Evolutionary conservation across 2,329 filamentous ascomycete genomes (phyloP).

Genomic region (Diaporthe vaccinii): DNA sequence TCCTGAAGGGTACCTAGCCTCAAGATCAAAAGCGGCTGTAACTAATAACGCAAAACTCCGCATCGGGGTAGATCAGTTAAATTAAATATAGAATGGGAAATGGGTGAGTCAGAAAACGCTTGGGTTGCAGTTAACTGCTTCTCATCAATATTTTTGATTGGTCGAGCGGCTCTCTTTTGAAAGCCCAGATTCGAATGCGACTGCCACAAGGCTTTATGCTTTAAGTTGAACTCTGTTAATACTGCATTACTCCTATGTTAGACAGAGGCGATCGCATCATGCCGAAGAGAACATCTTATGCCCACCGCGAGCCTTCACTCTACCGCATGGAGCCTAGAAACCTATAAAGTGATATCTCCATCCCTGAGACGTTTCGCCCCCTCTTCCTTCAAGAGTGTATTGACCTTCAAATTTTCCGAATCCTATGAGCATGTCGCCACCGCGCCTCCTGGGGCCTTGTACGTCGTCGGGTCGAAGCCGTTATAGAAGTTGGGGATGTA

Average conservation of each 20-base stretch:
- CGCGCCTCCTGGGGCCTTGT: slow-evolving; percentile 35
- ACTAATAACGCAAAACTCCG: background rate
- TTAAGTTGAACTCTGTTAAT: background rate
- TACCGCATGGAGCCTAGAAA: background rate
- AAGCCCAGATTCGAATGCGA: background rate
- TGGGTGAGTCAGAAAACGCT: background rate
- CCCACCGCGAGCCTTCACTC: too few relatives aligned
- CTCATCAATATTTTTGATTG: too few relatives aligned
- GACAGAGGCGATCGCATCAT: background rate
- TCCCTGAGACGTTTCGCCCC: too few relatives aligned
- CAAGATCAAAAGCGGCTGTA: background rate
- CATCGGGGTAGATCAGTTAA: background rate
- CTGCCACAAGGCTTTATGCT: background rate
- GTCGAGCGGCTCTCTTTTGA: too few relatives aligned
- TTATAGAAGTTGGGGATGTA: slow-evolving; percentile 56
- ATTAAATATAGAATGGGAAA: background rate
- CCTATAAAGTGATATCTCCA: background rate
- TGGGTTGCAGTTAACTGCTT: too few relatives aligned
- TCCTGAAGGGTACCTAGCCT: background rate
- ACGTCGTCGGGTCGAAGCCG: slow-evolving; percentile 55
- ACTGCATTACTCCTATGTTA: background rate
- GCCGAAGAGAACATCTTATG: background rate
- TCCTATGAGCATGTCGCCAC: slow-evolving; percentile 35
- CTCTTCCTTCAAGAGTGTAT: background rate
- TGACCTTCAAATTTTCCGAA: too few relatives aligned